Base-by-base conservation (phyloP, 768 basidiomycete species). In the Saitozyma podzolica region DNA sequence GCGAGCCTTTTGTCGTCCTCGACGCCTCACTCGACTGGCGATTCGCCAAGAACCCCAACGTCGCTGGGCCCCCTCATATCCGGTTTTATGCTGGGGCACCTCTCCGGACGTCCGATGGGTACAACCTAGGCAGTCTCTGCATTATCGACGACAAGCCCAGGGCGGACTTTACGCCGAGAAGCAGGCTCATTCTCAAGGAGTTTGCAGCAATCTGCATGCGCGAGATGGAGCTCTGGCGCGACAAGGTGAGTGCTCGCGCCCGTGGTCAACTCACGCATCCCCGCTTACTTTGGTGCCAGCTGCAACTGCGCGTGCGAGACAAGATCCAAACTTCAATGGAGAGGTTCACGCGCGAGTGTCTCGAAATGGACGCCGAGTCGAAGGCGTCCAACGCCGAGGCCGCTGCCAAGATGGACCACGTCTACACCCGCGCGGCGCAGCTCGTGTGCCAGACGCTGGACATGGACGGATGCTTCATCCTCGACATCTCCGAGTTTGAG, bases 261-360 rank as follows among this genome's bases (percentile, higher is more conserved):
- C 9, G 29, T 5, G 29, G 2, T 29, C 5, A 5, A 5, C 29
- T 29, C 29, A 5, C 29, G 29, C 56, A 58, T 29, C 20, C 37
- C 45, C 29, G 29, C 29, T 29, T 2, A 29, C 29, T 29, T 13
- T n/a, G n/a, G 29, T 29, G 29, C 29, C 64, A 90, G 90, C 92
- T 94, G 56, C 93, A 94, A 80, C 82, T 95, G 14, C 85, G 91
- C 42, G 89, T 94, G 67, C 86, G 93, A 51, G 93, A 94, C 70
- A 87, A 88, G 50, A 95, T 96, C 40, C 94, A 97, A 72, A 91
- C 83, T 63, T 95, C 94, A 86, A 95, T 97, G 93, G 93, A 97
- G 76, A 86, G 90, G 67, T 96, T 97, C 75, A 94, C 90, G 56
- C 86, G 94, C 19, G 93, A 97, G 78, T 94, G 91, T 71, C 84